These are phyloP conservation scores for Eimeria tenella DNA, from an alignment of 169 alveolate genomes.

Conservation along the genomic window DNA sequence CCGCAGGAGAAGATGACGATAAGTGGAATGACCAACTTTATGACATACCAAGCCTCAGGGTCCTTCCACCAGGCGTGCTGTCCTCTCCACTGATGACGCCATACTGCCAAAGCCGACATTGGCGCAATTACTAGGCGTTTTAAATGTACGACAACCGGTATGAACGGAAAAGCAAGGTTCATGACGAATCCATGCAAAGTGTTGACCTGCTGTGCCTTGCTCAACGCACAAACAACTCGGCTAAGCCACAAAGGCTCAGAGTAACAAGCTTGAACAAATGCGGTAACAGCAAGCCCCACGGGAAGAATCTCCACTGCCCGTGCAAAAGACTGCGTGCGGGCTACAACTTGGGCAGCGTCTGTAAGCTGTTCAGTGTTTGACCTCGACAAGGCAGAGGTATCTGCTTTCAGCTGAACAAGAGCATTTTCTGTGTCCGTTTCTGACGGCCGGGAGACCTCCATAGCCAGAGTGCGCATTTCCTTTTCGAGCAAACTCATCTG, in stretches of 20 bases:
- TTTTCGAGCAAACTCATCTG: conserved; percentile 20
- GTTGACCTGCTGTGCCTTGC: conserved; percentile 68
- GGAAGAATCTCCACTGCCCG: conserved; percentile 56
- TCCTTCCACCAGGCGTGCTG: conserved; percentile 77
- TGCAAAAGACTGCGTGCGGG: conserved; percentile 7
- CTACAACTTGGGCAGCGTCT: not conserved
- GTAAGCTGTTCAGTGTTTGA: not conserved
- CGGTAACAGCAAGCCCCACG: conserved; percentile 55
- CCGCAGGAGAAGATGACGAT: conserved; percentile 48
- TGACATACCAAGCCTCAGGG: conserved; percentile 70
- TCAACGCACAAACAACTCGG: conserved; percentile 44
- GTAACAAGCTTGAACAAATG: conserved; percentile 53
- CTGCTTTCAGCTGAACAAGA: conserved; percentile 11
- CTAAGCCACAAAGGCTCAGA: conserved; percentile 71
- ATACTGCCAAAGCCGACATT: not conserved
- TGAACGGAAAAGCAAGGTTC: conserved; percentile 53
- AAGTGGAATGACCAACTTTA: conserved; percentile 68
- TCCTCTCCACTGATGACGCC: conserved; percentile 72
- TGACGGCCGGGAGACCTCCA: conserved; percentile 46
- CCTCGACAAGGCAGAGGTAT: not conserved
- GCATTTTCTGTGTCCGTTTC: conserved; percentile 47
- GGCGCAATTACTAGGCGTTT: conserved; percentile 48
- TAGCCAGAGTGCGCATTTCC: conserved; percentile 47
- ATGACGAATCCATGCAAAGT: conserved; percentile 16
- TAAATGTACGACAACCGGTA: conserved; percentile 57